These are phyloP conservation scores for Codiaeum variegatum DNA, from an alignment of 441 rosid species.

Conservation along the genomic window DNA sequence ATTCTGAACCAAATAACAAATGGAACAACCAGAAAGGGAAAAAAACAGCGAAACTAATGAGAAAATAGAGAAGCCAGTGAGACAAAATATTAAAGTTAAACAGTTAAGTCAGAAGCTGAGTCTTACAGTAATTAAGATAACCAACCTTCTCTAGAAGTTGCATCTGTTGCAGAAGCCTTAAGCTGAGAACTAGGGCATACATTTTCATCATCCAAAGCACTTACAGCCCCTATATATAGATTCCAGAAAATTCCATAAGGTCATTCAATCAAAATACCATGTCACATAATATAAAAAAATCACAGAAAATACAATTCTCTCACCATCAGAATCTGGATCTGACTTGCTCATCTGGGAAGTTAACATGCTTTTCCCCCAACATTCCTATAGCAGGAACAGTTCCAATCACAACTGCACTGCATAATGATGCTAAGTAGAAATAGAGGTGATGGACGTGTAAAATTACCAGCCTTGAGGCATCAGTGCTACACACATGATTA, in stretches of 20 bases:
- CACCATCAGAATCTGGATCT: constrained; percentile 69
- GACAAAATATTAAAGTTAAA: neutral
- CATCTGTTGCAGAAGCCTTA: constrained; percentile 33
- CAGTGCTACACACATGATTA: constrained; percentile 27
- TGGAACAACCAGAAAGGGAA: neutral
- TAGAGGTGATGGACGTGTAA: neutral
- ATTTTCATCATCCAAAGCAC: constrained; percentile 54
- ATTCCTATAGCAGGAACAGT: constrained; percentile 31
- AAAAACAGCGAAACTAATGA: neutral
- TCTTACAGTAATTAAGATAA: constrained; percentile 5
- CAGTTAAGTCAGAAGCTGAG: neutral
- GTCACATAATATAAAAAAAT: constrained; percentile 18
- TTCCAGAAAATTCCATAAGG: constrained; percentile 30
- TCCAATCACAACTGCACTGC: constrained; percentile 11
- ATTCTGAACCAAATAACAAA: constrained; percentile 36
- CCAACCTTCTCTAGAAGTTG: constrained; percentile 49
- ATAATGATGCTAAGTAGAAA: neutral
- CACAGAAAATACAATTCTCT: constrained; percentile 29
- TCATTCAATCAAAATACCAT: constrained; percentile 13
- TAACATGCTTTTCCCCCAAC: constrained; percentile 39
- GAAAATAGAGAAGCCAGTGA: neutral
- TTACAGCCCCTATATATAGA: constrained; percentile 53
- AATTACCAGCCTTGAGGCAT: constrained; percentile 43
- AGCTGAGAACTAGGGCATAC: constrained; percentile 44
- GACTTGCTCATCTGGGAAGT: constrained; percentile 49